Evolutionary conservation across 495 filamentous ascomycete species (phyloP), one percentile per base, ranked within the genome.

Genomic region (Aspergillus homomorphus): DNA sequence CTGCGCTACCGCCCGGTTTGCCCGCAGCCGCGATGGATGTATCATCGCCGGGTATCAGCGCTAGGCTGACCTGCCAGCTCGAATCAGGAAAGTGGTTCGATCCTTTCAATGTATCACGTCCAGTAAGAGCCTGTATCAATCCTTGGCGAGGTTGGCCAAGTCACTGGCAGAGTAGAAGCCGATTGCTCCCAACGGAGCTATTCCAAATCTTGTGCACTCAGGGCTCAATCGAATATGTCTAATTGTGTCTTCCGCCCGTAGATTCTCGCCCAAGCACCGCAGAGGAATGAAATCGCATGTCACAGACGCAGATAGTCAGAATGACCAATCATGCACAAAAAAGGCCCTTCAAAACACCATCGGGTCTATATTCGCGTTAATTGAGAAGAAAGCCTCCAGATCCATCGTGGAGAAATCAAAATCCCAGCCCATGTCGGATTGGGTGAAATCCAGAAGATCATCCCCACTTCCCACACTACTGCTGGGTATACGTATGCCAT

Each of bases 331-430:
- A 38, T 38, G 33, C 33, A 12, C 33, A 3, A 24, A 15, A n/a
- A 8, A 15, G 3, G 10, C 43, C 18, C n/a, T 22, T 62, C 45
- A 68, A 15, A 46, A 19, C 2, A 43, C 28, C 4, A 53, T 51
- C 6, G 59, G 28, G 43, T 63, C 65, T 14, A 63, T 55, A 1
- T 59, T 58, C 6, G 67, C 70, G 54, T 74, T 69, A 16, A 73
- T 60, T 8, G 74, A 78, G 49, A 76, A 72, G 46, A 78, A 77
- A 0, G 74, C 66, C 26, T 77, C 75, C 16, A 78, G 57, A 53
- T 78, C 76, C 73, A 78, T 76, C 0, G 74, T 76, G 2, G 76
- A 78, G 44, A 78, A 76, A 49, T 78, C 73, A 60, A 78, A 74
- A 48, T 77, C 67, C 74, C 74, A 78, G 15, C 73, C 73, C 69